These are phyloP conservation scores for Podaxis carcinomalis DNA, from an alignment of 768 basidiomycete species.

Conservation along the genomic window DNA sequence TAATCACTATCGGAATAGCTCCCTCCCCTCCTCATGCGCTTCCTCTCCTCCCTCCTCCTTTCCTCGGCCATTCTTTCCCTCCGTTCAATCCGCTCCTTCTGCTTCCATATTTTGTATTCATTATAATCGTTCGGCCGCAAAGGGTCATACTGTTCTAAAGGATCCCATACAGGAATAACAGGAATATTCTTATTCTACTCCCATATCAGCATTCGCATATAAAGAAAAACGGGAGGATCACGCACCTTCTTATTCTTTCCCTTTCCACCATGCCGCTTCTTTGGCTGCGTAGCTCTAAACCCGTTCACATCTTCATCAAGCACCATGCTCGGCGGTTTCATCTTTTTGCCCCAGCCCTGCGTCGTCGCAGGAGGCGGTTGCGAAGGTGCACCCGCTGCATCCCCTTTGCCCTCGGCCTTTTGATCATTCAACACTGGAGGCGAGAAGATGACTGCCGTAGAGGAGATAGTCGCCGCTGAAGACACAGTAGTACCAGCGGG, in stretches of 20 bases:
- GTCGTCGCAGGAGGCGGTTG: constrained; percentile 26
- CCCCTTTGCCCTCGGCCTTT: constrained; percentile 20
- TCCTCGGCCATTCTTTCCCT: constrained; percentile 65
- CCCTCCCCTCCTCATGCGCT: constrained; percentile 49
- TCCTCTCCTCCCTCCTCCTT: constrained; percentile 50
- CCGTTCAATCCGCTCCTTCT: constrained; percentile 69
- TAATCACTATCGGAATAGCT: constrained; percentile 67
- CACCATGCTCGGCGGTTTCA: constrained; percentile 88
- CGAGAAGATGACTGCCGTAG: constrained; percentile 68
- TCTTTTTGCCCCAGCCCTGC: constrained; percentile 82
- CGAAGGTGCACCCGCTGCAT: constrained; percentile 1
- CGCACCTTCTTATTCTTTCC: constrained; percentile 64
- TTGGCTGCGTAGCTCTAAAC: constrained; percentile 58
- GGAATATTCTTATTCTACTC: constrained; percentile 60
- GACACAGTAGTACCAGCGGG: constrained; percentile 12
- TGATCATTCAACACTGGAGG: constrained; percentile 55
- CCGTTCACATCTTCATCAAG: constrained; percentile 88
- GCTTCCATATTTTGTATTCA: constrained; percentile 81
- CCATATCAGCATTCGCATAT: background rate
- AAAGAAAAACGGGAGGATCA: background rate
- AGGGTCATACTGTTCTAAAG: constrained; percentile 75
- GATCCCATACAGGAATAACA: constrained; percentile 65
- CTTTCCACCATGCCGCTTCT: constrained; percentile 43
- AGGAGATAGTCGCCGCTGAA: constrained; percentile 27
- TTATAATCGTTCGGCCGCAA: constrained; percentile 84